Evolutionary conservation across 108 stramenopile genomes (phyloP), one percentile per base, ranked within the genome.

Genomic region (Asterionellopsis glacialis): DNA sequence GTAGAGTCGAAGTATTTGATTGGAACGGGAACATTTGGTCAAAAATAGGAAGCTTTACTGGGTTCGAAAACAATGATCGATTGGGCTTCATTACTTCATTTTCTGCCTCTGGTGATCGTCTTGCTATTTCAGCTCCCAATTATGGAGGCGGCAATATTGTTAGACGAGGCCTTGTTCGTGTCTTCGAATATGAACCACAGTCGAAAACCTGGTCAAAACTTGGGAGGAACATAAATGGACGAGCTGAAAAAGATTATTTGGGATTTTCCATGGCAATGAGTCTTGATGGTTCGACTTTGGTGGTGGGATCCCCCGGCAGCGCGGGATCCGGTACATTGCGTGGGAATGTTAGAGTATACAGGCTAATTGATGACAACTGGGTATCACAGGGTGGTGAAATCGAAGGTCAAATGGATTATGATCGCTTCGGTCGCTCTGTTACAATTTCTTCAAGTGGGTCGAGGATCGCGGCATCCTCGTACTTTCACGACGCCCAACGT

Each of bases 391-490:
- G 77, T 10, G 19, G 50, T 7, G 53, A 42, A 0, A 48, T 71
- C 5, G 22, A 43, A 33, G 74, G 78, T 45, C 51, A 66, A 12
- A 45, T 27, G 24, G 23, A 48, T 27, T 12, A 50, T 19, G 64
- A 70, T 47, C 26, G 50, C 1, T 69, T 71, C 40, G 78, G 77
- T 44, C 68, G 77, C 67, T 63, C 77, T 0, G 63, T 82, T 1
- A 41, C 81, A 1, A 21, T 82, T 11, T 69, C 67, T 18, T 23
- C 47, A 16, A 69, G 69, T 48, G 75, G 74, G 5, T 15, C 4
- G 0, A 41, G 68, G 0, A 41, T 82, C 19, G 75, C 73, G 5
- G 75, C 61, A 15, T 61, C 72, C 14, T 40, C 56, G 1, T 57
- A 13, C n/a, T 40, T 42, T 39, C 16, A 41, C 11, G 56, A 57